Evolutionary conservation across 495 filamentous ascomycete genomes (phyloP).

Genomic region (Annulohypoxylon stygium): DNA sequence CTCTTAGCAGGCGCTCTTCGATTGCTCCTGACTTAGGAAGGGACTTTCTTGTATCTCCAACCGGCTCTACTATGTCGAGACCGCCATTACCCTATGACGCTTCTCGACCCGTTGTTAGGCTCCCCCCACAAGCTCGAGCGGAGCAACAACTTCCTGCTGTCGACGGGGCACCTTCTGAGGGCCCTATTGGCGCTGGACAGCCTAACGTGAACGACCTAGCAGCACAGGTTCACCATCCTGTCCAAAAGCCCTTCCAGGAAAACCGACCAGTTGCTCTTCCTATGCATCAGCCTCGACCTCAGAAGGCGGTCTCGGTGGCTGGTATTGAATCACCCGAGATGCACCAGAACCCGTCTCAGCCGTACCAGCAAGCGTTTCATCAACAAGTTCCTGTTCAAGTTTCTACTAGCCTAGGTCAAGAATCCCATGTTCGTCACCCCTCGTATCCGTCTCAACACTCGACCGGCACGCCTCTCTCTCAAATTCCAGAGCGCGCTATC

Average conservation of each 20-base stretch:
- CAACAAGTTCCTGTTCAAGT: constrained; percentile 86
- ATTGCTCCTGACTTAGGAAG: constrained; percentile 80
- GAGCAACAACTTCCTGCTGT: constrained; percentile 51
- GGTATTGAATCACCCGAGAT: constrained; percentile 90
- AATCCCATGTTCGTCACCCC: constrained; percentile 74
- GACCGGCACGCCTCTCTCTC: constrained; percentile 87
- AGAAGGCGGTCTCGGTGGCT: constrained; percentile 93
- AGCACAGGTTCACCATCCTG: constrained; percentile 70
- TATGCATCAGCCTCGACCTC: constrained; percentile 96
- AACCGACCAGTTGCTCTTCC: constrained; percentile 80
- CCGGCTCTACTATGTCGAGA: constrained; percentile 79
- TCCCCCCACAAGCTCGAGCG: constrained; percentile 74
- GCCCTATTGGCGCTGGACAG: constrained; percentile 37
- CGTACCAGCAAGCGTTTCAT: constrained; percentile 89
- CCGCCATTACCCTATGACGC: constrained; percentile 71
- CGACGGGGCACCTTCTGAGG: constrained; percentile 42
- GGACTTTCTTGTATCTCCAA: constrained; percentile 80
- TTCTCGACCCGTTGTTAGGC: constrained; percentile 83
- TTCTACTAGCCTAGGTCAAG: constrained; percentile 67
- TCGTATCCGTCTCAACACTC: constrained; percentile 84
- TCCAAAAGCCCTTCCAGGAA: constrained; percentile 84
- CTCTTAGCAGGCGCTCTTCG: constrained; percentile 92
- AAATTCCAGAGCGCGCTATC: constrained; percentile 94
- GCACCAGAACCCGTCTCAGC: constrained; percentile 70
- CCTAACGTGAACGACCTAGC: constrained; percentile 64